Base-by-base conservation (phyloP, 768 basidiomycete genomes). In the Suillus bovinus region DNA sequence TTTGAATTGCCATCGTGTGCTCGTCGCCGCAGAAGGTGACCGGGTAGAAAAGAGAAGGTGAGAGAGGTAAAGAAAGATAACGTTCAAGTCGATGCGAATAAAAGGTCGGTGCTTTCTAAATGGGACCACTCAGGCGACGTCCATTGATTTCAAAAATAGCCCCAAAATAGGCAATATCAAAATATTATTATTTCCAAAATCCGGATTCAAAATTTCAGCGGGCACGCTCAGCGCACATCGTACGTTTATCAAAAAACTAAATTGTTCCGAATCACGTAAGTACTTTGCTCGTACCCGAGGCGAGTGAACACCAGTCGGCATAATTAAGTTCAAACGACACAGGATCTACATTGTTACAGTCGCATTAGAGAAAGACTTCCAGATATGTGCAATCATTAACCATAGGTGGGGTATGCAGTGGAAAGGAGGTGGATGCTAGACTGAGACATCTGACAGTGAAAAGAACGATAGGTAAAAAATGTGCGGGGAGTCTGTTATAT, bases 1-100 rank as follows among this genome's bases (percentile, higher is more conserved):
- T 86, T 74, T 88, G 82, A 70, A 93, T 85, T 79, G 86, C 91
- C 92, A 94, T 93, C 71, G 73, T 71, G 64, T 64, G 46, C 64
- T 62, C 10, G 69, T 67, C 63, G 64, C 64, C 55, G 57, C 59
- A 49, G 55, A 59, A 67, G 58, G 66, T 56, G 58, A 50, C 56
- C 57, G 63, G 24, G 55, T 52, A 49, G 59, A 62, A 64, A 60
- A 60, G 47, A 61, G 56, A 9, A 41, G 46, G 61, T 63, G 24
- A 29, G 50, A 56, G 54, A 55, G 34, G 54, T 55, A 56, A 44
- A 59, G 58, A 49, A 56, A n/a, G 33, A 24, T 20, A 34, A 54
- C 29, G 58, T 58, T 64, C 8, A 42, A 24, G 27, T 54, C 13
- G 42, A 27, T 22, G 50, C 53, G 49, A 63, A 61, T 63, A 64